These are phyloP conservation scores for Penicillium sp. DNA, from an alignment of 2,329 filamentous ascomycete species.

Conservation along the genomic window DNA sequence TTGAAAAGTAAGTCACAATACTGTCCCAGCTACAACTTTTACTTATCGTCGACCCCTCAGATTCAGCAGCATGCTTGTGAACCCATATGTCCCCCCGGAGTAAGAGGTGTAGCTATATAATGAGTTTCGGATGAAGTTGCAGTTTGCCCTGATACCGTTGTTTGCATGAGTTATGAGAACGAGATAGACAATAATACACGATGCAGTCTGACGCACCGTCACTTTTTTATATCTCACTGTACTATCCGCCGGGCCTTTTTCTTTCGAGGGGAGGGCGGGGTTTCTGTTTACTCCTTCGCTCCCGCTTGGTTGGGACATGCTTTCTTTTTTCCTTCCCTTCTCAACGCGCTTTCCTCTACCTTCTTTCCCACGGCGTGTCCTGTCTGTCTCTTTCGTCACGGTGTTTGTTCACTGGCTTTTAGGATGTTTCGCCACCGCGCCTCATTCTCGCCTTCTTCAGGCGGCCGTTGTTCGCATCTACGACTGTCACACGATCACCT, in stretches of 20 bases:
- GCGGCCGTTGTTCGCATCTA: conserved; percentile 10
- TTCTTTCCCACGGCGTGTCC: background rate
- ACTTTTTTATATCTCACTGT: conserved; percentile 13
- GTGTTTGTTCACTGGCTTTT: conserved; percentile 1
- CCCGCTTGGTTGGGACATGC: background rate
- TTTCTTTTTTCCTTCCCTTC: background rate
- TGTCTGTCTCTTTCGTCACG: background rate
- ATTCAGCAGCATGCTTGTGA: conserved; percentile 56
- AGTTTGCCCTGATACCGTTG: conserved; percentile 23
- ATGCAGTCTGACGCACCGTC: conserved; percentile 23
- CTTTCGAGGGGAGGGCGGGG: background rate
- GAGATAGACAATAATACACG: conserved; percentile 43
- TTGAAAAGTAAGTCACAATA: conserved; percentile 71
- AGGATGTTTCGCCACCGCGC: conserved; percentile 17
- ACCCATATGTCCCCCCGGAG: conserved; percentile 53
- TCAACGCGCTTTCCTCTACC: background rate
- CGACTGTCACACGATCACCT: conserved; percentile 9
- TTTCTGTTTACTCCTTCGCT: background rate
- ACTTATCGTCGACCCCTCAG: conserved; percentile 35
- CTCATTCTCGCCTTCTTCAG: conserved; percentile 21
- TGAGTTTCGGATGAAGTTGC: conserved; percentile 21
- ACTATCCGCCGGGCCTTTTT: background rate
- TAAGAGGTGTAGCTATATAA: conserved; percentile 31
- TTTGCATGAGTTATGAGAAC: conserved; percentile 45
- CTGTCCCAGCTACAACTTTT: conserved; percentile 3